A percentile compares a stretch with the other conserved stretches of the same genome.
phyloP scores from a whole-genome alignment of 2,329 filamentous ascomycete species.

The Trichoderma semiorbis region DNA sequence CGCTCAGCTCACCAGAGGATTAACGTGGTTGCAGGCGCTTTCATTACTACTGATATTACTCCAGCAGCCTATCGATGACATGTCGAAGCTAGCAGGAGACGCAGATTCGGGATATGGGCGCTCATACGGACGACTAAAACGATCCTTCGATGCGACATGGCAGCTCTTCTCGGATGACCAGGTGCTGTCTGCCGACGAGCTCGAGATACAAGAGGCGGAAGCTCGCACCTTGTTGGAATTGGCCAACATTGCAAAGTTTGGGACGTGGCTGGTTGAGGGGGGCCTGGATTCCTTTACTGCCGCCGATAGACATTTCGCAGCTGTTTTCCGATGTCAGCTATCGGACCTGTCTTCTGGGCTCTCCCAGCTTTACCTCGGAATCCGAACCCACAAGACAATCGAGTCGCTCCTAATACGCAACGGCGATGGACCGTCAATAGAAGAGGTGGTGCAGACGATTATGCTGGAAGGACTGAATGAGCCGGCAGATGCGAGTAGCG shows the following conservation, averaged over 20 bases:
- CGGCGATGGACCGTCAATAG: conserved; percentile 35
- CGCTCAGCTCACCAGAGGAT: background rate
- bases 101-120: conserved; percentile 33
- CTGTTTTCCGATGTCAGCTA: conserved; percentile 42
- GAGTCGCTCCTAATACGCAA: conserved; percentile 48
- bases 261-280: conserved; percentile 38
- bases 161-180: conserved; percentile 33
- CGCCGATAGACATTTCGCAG: conserved; percentile 45
- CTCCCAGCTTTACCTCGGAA: conserved; percentile 43
- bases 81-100: conserved; percentile 33
- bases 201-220: conserved; percentile 33
- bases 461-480: conserved; percentile 55
- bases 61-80: conserved; percentile 37
- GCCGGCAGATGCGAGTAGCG: conserved; percentile 30
- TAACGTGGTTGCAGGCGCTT: conserved; percentile 31
- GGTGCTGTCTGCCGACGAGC: conserved; percentile 34
- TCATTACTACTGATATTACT: conserved; percentile 39
- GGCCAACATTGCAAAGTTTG: conserved; percentile 48
- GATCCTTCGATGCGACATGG: conserved; percentile 33
- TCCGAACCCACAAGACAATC: conserved; percentile 52
- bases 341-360: conserved; percentile 43
- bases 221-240: conserved; percentile 40
- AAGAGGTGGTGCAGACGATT: conserved; percentile 50
- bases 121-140: conserved; percentile 32
- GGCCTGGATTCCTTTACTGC: conserved; percentile 39